phyloP scores from a whole-genome alignment of 345 rosid species.

The Syzygium aromaticum region DNA sequence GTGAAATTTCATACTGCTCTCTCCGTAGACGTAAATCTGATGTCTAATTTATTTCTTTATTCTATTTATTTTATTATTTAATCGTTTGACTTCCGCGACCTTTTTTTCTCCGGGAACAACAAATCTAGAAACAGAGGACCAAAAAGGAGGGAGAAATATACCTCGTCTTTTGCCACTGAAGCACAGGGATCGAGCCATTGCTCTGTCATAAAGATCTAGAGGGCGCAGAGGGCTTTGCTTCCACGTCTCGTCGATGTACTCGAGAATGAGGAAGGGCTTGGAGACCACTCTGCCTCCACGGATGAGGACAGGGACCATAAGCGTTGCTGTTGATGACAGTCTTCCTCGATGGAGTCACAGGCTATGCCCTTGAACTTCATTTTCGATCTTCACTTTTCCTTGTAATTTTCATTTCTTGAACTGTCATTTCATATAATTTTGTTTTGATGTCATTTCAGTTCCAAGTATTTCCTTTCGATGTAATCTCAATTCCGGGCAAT shows the following conservation, averaged over 20 bases:
- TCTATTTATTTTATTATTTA: too few species aligned
- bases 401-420: too few species aligned
- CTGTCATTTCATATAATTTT: too few species aligned
- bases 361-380: constrained; percentile 10
- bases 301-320: constrained; percentile 14
- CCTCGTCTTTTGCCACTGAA: constrained; percentile 18
- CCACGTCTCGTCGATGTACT: constrained; percentile 35
- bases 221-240: constrained; percentile 19
- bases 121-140: not conserved
- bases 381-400: too few species aligned
- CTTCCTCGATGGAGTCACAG: constrained; percentile 7
- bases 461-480: too few species aligned
- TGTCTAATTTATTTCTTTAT: not conserved
- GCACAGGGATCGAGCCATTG: constrained; percentile 30
- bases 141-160: not conserved
- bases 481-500: too few species aligned
- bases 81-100: too few species aligned
- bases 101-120: too few species aligned
- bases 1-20: too few species aligned
- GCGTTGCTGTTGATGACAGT: constrained; percentile 11
- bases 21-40: too few species aligned
- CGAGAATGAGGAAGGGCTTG: constrained; percentile 16
- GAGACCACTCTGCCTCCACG: constrained; percentile 1
- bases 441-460: too few species aligned
- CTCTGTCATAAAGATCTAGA: constrained; percentile 25